phyloP scores from a whole-genome alignment of 768 basidiomycete species.

The Strobilomyces echinocephalus region DNA sequence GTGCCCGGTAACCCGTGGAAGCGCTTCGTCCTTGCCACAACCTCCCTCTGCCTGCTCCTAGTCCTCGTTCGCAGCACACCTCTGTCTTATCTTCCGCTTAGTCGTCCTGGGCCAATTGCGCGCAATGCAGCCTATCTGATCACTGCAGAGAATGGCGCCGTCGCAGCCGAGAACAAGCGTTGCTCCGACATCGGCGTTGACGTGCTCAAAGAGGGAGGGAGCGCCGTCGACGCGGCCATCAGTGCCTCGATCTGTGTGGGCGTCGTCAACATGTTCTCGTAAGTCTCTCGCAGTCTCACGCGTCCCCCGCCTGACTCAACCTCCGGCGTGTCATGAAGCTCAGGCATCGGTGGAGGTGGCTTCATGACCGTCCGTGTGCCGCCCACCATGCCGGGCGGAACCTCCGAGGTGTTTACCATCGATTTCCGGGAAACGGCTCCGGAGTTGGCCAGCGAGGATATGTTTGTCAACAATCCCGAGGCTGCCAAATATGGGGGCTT shows the following conservation, averaged over 20 bases:
- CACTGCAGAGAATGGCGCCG: slow-evolving; percentile 71
- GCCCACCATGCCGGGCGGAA: slow-evolving; percentile 35
- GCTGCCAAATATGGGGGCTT: slow-evolving; percentile 71
- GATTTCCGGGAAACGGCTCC: slow-evolving; percentile 92
- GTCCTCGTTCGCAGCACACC: slow-evolving; percentile 2
- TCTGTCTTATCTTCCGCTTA: background rate
- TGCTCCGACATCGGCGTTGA: slow-evolving; percentile 85
- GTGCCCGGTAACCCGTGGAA: slow-evolving; percentile 9
- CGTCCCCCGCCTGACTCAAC: slow-evolving; percentile 1
- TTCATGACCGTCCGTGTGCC: slow-evolving; percentile 83
- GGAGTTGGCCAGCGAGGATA: slow-evolving; percentile 61
- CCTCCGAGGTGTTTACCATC: slow-evolving; percentile 64
- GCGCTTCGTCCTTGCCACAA: slow-evolving; percentile 5
- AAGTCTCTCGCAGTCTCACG: slow-evolving; percentile 26
- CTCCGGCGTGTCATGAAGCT: slow-evolving; percentile 35
- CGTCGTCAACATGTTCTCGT: slow-evolving; percentile 90
- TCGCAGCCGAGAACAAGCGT: slow-evolving; percentile 80
- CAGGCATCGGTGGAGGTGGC: slow-evolving; percentile 85
- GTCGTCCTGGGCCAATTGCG: background rate
- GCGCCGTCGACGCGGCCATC: slow-evolving; percentile 86
- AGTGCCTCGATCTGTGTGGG: slow-evolving; percentile 74
- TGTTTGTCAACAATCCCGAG: slow-evolving; percentile 60
- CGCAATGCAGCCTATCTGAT: slow-evolving; percentile 57
- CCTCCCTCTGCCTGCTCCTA: slow-evolving; percentile 12
- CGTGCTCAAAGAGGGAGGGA: slow-evolving; percentile 76